Conservation (phyloP, 2,329 filamentous ascomycete genomes). For the Esteya vermicola region DNA sequence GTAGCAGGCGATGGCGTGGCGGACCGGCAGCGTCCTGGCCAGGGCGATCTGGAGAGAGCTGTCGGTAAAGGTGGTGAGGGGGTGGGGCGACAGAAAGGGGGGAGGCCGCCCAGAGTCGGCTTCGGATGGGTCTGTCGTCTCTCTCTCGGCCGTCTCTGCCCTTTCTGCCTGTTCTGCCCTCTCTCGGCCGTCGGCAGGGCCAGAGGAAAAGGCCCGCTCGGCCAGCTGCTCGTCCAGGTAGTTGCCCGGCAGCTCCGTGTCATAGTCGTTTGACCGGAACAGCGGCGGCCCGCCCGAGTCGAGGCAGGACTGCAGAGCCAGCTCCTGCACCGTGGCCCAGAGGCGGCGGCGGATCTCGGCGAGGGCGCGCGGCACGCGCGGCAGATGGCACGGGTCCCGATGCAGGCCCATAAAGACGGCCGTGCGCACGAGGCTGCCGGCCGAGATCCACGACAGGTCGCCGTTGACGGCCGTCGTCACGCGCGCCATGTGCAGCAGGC, state of each 20-base stretch:
- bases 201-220: background rate
- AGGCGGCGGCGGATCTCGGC: constrained; percentile 34
- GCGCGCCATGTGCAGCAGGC: constrained; percentile 34
- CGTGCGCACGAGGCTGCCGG: constrained; percentile 27
- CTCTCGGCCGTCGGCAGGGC: too few relatives aligned
- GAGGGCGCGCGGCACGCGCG: constrained; percentile 18
- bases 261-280: constrained; percentile 28
- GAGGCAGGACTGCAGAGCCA: constrained; percentile 29
- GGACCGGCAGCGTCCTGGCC: constrained; percentile 25
- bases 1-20: constrained; percentile 28
- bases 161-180: too few relatives aligned
- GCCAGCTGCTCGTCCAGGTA: constrained; percentile 34
- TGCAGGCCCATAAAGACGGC: constrained; percentile 38
- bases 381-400: constrained; percentile 27
- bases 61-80: constrained; percentile 23
- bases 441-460: constrained; percentile 32
- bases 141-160: too few relatives aligned
- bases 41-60: constrained; percentile 35
- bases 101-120: background rate
- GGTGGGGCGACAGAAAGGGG: constrained; percentile 15
- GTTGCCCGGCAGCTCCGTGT: constrained; percentile 33
- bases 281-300: constrained; percentile 30
- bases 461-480: constrained; percentile 25
- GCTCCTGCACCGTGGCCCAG: constrained; percentile 37
- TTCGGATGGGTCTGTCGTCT: too few relatives aligned